Evolutionary conservation across 2,329 filamentous ascomycete species (phyloP).

Genomic region (Lecanicillium sp.): DNA sequence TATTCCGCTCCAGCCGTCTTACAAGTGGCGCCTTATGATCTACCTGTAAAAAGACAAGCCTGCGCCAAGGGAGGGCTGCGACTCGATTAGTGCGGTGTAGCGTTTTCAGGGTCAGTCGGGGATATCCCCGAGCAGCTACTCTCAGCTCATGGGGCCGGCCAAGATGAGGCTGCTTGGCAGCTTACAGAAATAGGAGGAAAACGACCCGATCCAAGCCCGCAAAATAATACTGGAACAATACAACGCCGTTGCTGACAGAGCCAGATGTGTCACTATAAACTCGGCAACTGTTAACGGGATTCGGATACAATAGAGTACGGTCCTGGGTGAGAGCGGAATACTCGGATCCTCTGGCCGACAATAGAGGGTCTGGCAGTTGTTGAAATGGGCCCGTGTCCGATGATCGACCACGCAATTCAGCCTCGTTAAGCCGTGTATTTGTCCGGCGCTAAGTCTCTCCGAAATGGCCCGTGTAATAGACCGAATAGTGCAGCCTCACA

Average conservation of each 20-base stretch:
- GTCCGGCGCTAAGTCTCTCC: neutral
- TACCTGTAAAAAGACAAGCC: neutral
- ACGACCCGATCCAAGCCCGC: neutral
- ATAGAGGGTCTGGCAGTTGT: neutral
- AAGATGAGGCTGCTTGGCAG: neutral
- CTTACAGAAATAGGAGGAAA: neutral
- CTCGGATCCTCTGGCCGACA: neutral
- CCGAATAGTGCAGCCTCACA: neutral
- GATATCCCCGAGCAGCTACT: neutral
- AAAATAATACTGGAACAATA: neutral
- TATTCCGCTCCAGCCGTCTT: neutral
- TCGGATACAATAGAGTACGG: neutral
- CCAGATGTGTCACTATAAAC: neutral
- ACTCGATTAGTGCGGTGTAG: neutral
- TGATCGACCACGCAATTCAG: neutral
- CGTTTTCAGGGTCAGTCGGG: neutral
- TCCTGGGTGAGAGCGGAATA: neutral
- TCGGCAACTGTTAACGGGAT: neutral
- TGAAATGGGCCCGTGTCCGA: neutral
- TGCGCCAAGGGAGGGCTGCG: neutral
- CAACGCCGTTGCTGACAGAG: neutral
- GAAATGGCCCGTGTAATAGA: neutral
- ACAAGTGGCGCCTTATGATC: neutral
- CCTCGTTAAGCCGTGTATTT: neutral
- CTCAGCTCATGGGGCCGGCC: neutral